Percentiles rank a stretch among this genome's conserved stretches.
phyloP scores from a whole-genome alignment of 257 asterid species.

The Nicotiana benthamiana region DNA sequence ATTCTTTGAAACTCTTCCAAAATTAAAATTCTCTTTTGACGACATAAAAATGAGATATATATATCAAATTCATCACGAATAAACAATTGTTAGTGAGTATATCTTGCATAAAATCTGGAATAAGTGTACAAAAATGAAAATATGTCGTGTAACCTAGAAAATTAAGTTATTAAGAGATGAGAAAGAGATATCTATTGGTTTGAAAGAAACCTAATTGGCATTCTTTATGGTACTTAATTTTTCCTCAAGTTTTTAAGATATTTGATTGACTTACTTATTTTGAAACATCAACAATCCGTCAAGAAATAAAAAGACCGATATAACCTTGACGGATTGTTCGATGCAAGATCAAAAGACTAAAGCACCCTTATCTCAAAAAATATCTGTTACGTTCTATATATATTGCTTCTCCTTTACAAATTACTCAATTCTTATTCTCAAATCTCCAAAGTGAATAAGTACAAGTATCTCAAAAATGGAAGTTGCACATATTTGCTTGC shows the following conservation, averaged over 20 bases:
- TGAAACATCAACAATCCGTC: background rate
- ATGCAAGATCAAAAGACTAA: background rate
- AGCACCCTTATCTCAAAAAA: background rate
- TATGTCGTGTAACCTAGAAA: background rate
- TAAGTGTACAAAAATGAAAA: background rate
- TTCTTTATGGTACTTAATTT: background rate
- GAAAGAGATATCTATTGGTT: background rate
- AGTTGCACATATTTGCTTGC: background rate
- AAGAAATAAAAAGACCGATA: background rate
- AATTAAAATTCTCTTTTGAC: background rate
- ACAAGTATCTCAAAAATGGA: background rate
- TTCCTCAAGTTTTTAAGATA: background rate
- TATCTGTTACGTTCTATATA: background rate
- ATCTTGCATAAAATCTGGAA: background rate
- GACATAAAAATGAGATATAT: background rate
- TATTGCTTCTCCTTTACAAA: background rate
- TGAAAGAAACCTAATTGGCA: background rate
- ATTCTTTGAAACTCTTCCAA: background rate
- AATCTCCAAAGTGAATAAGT: background rate
- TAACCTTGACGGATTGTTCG: background rate
- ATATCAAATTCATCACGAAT: background rate
- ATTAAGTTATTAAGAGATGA: background rate
- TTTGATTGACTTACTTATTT: background rate
- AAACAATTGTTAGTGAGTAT: background rate
- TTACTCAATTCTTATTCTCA: background rate